Evolutionary conservation across 768 basidiomycete species (phyloP).

Genomic region (Fomitopsis pulvina): DNA sequence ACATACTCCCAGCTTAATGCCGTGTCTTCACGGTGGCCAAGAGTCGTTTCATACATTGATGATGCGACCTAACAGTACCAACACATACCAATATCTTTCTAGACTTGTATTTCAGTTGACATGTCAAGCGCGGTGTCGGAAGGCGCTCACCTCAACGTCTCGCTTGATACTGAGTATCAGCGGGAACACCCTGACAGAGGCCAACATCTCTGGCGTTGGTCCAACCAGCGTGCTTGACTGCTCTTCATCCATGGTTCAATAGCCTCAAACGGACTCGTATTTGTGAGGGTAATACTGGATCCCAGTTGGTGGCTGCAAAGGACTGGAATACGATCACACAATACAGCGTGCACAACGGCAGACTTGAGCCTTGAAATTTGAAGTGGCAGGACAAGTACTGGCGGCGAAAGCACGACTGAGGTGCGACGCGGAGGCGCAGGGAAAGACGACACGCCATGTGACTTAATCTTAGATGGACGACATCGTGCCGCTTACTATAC

Average conservation of each 20-base stretch:
- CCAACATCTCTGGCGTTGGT: slow-evolving; percentile 51
- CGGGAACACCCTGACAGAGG: slow-evolving; percentile 72
- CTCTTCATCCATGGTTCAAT: slow-evolving; percentile 20
- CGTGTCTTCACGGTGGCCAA: slow-evolving; percentile 41
- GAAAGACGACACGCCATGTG: no score
- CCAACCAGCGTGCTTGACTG: slow-evolving; percentile 32
- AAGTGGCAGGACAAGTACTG: no score
- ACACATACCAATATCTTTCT: slow-evolving; percentile 23
- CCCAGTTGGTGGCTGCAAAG: no score
- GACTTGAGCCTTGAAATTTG: no score
- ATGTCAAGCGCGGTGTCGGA: background rate
- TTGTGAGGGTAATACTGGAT: no score
- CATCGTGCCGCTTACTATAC: no score
- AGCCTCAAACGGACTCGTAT: no score
- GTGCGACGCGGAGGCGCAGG: no score
- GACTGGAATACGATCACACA: no score
- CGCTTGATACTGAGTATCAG: slow-evolving; percentile 66
- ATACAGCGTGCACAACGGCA: no score
- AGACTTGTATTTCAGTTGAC: background rate
- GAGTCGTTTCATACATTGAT: background rate
- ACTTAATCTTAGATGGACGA: no score
- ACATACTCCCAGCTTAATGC: slow-evolving; percentile 78
- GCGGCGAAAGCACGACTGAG: no score
- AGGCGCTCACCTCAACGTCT: slow-evolving; percentile 55
- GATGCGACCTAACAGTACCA: background rate